phyloP scores from a whole-genome alignment of 2,329 filamentous ascomycete genomes.

The Fusarium irregulare region DNA sequence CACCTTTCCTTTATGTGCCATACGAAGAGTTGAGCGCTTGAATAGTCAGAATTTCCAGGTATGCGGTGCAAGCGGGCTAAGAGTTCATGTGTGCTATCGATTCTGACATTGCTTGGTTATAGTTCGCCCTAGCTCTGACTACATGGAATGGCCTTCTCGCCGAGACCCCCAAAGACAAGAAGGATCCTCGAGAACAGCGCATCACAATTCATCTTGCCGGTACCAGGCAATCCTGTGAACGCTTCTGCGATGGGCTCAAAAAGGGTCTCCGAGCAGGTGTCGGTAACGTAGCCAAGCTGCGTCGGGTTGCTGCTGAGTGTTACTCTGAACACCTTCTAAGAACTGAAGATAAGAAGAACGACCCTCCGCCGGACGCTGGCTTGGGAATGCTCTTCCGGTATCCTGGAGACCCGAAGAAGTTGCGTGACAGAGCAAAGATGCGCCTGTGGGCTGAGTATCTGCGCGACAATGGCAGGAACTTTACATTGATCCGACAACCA shows the following conservation, averaged over 20 bases:
- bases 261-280: slow-evolving; percentile 87
- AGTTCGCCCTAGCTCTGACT: slow-evolving; percentile 93
- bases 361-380: slow-evolving; percentile 81
- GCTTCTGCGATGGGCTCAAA: slow-evolving; percentile 96
- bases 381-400: slow-evolving; percentile 93
- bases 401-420: slow-evolving; percentile 92
- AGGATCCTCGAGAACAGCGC: slow-evolving; percentile 74
- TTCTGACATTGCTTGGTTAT: slow-evolving; percentile 18
- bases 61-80: slow-evolving; percentile 27
- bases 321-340: slow-evolving; percentile 88
- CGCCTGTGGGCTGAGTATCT: slow-evolving; percentile 97
- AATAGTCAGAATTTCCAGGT: slow-evolving; percentile 89
- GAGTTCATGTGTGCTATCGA: slow-evolving; percentile 1
- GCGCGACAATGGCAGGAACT: slow-evolving; percentile 92
- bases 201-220: slow-evolving; percentile 93
- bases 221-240: slow-evolving; percentile 87
- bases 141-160: slow-evolving; percentile 86
- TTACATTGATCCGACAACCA: slow-evolving; percentile 91
- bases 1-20: slow-evolving; percentile 90
- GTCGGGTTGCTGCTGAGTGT: slow-evolving; percentile 82
- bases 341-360: slow-evolving; percentile 70
- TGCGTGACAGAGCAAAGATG: slow-evolving; percentile 97
- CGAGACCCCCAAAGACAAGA: slow-evolving; percentile 63
- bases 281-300: slow-evolving; percentile 86
- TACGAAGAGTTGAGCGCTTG: slow-evolving; percentile 89